A percentile compares a stretch with the other conserved stretches of the same genome.
These are phyloP conservation scores for Talaromyces sp. DNA, from an alignment of 2,329 filamentous ascomycete genomes.

Conservation along the genomic window DNA sequence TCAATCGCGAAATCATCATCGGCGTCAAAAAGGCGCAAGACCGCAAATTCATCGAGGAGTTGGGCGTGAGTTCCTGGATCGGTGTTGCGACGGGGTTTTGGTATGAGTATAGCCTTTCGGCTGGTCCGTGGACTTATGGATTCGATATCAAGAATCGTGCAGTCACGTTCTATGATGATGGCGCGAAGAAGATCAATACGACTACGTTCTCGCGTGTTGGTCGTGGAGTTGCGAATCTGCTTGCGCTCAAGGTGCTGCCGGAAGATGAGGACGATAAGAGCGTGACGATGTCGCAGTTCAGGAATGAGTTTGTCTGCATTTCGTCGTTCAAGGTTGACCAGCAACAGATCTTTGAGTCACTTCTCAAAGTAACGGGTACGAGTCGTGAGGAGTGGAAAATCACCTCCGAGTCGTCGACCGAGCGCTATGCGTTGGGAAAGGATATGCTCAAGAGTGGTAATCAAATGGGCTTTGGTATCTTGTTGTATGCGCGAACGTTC, in stretches of 20 bases:
- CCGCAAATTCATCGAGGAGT: conserved; percentile 33
- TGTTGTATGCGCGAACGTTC: conserved; percentile 58
- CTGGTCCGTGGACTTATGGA: conserved; percentile 39
- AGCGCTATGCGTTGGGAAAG: conserved; percentile 50
- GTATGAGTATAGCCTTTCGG: conserved; percentile 52
- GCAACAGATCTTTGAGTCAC: conserved; percentile 61
- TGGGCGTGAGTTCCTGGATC: conserved; percentile 46
- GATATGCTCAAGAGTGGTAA: conserved; percentile 42
- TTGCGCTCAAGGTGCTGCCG: conserved; percentile 46
- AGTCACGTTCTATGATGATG: conserved; percentile 53
- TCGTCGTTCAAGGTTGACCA: conserved; percentile 59
- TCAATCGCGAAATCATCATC: conserved; percentile 38
- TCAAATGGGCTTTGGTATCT: conserved; percentile 46
- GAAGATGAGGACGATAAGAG: conserved; percentile 36
- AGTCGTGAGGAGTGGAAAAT: conserved; percentile 61
- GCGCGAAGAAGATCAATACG: conserved; percentile 53
- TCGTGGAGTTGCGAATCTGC: conserved; percentile 51
- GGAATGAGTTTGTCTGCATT: conserved; percentile 51
- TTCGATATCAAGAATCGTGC: conserved; percentile 48
- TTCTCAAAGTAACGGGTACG: conserved; percentile 56
- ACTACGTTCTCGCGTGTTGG: conserved; percentile 58
- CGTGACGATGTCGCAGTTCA: conserved; percentile 42
- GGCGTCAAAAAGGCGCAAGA: conserved; percentile 21
- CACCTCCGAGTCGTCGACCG: conserved; percentile 42
- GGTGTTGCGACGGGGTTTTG: conserved; percentile 48